A percentile compares a stretch with the other conserved stretches of the same genome.
Evolutionary conservation across 2,329 filamentous ascomycete genomes (phyloP).

Genomic region (Colletotrichum phormii): DNA sequence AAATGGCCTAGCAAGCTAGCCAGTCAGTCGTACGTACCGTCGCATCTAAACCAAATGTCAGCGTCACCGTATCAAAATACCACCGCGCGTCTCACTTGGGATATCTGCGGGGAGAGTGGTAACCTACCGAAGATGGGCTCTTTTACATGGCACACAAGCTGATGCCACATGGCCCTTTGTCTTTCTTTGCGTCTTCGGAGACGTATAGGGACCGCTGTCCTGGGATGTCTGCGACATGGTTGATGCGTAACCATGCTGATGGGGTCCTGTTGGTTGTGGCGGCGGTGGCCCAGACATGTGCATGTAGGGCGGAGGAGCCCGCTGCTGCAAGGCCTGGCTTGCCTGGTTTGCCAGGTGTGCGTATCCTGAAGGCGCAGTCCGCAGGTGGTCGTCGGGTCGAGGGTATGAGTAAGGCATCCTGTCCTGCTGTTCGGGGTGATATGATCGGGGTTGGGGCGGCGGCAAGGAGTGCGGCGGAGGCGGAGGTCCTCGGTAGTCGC

Average conservation of each 20-base stretch:
- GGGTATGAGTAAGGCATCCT: conserved; percentile 54
- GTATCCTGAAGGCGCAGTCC: conserved; percentile 43
- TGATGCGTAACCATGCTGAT: conserved; percentile 45
- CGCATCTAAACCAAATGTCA: conserved; percentile 59
- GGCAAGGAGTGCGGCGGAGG: conserved; percentile 39
- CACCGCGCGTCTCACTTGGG: not conserved
- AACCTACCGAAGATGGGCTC: conserved; percentile 78
- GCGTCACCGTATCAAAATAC: conserved; percentile 26
- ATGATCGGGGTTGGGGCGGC: conserved; percentile 50
- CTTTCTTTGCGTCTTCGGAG: conserved; percentile 73
- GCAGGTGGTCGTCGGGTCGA: conserved; percentile 51
- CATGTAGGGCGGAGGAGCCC: conserved; percentile 36
- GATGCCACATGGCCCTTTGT: conserved; percentile 86
- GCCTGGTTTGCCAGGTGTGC: conserved; percentile 32
- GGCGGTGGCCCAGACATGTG: conserved; percentile 45
- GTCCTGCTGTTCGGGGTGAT: conserved; percentile 51
- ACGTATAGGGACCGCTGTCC: conserved; percentile 62
- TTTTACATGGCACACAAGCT: conserved; percentile 87
- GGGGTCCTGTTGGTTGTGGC: conserved; percentile 40
- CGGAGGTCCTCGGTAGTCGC: conserved; percentile 46
- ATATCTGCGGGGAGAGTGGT: not conserved
- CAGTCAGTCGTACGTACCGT: conserved; percentile 64
- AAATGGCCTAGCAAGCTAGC: not conserved
- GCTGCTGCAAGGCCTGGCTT: conserved; percentile 36
- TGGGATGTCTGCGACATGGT: conserved; percentile 44